Evolutionary conservation across 78 protist genomes (phyloP), one percentile per base, ranked within the genome.

Genomic region (Capsaspora owczarzaki): DNA sequence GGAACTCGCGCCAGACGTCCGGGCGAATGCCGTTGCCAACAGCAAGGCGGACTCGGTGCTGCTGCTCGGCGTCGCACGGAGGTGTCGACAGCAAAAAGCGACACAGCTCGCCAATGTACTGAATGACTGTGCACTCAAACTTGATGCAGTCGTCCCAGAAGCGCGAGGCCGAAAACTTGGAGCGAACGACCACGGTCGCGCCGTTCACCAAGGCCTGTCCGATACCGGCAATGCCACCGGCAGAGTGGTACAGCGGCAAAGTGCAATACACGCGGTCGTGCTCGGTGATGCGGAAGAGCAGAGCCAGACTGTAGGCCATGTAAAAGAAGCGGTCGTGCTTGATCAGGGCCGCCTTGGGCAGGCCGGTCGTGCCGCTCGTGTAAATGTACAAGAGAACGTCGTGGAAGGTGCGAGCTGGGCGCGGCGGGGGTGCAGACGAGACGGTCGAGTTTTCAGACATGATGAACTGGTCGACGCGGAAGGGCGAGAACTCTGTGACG

Each of bases 11-110:
- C 91, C 91, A 87, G 41, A 87, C 51, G 38, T 81, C 86, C 14
- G 91, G 89, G 2, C 88, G 82, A 49, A 87, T n/a, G 8, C 91
- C 91, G 61, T 87, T 87, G 42, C 91, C 91, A 20, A 87, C 2
- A 6, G 88, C 87, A n/a, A 80, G 23, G 42, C 88, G 78, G 43
- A 87, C 81, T 35, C 69, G 29, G 74, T 83, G 85, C 2, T 0
- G 0, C 20, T 22, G 8, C 10, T 86, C 89, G 35, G 35, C 1
- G 25, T 25, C 27, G 25, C 31, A 0, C n/a, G 78, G 79, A 27
- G 83, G 83, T 47, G 84, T 10, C 8, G 53, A 74, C 29, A 78
- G 43, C 1, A 83, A 81, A 61, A 61, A 87, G 23, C 91, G 56
- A 78, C 84, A 79, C 29, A 87, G 61, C 68, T 87, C 91, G 40